Conservation (phyloP, 129 eudicot genomes). For the Lactuca saligna region DNA sequence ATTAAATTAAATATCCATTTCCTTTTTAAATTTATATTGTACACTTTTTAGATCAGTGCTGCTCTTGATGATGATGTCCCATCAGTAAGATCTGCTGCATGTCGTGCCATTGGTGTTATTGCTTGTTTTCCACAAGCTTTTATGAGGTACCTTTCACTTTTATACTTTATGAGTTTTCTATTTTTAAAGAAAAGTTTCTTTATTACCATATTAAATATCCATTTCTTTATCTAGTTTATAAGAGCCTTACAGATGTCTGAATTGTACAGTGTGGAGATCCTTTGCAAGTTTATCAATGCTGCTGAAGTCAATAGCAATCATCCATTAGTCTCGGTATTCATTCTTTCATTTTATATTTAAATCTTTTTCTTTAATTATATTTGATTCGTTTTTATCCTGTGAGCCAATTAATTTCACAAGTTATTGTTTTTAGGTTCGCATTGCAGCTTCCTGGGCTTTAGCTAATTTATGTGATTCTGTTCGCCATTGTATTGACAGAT, state of each 20-base stretch:
- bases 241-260: not conserved
- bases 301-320: slow-evolving; percentile 61
- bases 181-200: not conserved
- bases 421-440: slow-evolving; percentile 66
- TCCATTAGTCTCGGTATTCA: slow-evolving; percentile 59
- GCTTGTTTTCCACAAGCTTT: slow-evolving; percentile 80
- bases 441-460: slow-evolving; percentile 95
- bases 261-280: slow-evolving; percentile 55
- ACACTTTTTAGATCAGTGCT: slow-evolving; percentile 51
- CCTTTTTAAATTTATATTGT: not conserved
- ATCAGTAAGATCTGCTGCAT: slow-evolving; percentile 94
- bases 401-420: not conserved
- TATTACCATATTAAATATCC: not conserved
- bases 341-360: slow-evolving; percentile 3
- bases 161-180: slow-evolving; percentile 6
- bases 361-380: not conserved
- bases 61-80: slow-evolving; percentile 83
- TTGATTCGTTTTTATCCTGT: not conserved
- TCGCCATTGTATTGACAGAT: slow-evolving; percentile 54
- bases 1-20: not conserved
- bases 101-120: slow-evolving; percentile 97
- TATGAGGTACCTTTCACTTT: slow-evolving; percentile 43
- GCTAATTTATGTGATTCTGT: slow-evolving; percentile 91
- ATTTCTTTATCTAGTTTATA: no score
- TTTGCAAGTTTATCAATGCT: slow-evolving; percentile 69